Conservation (phyloP, 202 grass and related monocot species). For the Miscanthus sacchariflorus region DNA sequence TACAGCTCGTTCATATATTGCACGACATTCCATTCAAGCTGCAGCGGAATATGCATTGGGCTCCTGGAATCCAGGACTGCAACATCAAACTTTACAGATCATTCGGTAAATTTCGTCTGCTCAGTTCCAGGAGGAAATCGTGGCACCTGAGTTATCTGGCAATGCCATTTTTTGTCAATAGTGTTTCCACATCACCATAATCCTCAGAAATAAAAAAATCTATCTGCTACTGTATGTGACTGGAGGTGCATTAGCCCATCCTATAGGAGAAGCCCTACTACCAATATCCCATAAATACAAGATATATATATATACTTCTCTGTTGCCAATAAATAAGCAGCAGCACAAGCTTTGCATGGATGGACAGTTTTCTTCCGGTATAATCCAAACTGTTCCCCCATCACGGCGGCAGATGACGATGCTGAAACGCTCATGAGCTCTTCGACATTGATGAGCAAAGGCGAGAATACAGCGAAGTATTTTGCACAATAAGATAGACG, state of each 20-base stretch:
- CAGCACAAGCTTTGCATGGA: constrained; percentile 37
- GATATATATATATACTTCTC: constrained; percentile 39
- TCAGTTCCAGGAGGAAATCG: background rate
- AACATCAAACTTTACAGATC: background rate
- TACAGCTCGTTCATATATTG: background rate
- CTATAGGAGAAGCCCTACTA: constrained; percentile 31
- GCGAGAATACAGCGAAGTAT: constrained; percentile 60
- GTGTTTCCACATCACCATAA: background rate
- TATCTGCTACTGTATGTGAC: constrained; percentile 46
- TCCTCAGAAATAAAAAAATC: constrained; percentile 26
- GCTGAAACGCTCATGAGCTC: constrained; percentile 52
- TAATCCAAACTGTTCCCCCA: constrained; percentile 24
- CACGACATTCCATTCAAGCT: background rate
- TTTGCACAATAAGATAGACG: constrained; percentile 68
- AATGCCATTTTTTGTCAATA: background rate
- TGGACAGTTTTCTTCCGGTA: constrained; percentile 30
- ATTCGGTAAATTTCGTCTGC: background rate
- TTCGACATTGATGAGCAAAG: constrained; percentile 55
- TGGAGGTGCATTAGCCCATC: constrained; percentile 7
- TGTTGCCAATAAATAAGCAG: constrained; percentile 39
- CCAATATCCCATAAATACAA: constrained; percentile 47
- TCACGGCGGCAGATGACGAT: constrained; percentile 3
- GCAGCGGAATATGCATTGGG: background rate
- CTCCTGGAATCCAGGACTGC: background rate
- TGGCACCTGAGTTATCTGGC: background rate